Evolutionary conservation across 2,329 filamentous ascomycete species (phyloP).

Genomic region (Colletotrichum sp.): DNA sequence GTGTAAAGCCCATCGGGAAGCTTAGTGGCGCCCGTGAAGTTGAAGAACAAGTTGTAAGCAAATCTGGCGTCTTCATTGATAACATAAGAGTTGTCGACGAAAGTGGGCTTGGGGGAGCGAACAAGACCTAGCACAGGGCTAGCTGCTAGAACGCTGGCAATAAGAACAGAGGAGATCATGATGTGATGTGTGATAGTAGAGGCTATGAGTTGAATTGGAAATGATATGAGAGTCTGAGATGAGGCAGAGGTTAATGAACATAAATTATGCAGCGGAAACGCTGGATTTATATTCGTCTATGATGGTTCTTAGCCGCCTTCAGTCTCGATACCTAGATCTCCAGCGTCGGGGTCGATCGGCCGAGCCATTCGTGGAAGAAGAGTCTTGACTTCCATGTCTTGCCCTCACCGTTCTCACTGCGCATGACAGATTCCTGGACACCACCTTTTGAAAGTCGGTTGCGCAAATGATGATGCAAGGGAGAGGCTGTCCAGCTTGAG

Average conservation of each 20-base stretch:
- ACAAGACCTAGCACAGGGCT: background rate
- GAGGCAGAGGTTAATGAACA: background rate
- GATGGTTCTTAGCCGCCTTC: background rate
- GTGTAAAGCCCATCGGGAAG: background rate
- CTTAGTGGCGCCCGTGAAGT: background rate
- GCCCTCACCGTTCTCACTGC: fast-evolving
- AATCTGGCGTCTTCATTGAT: background rate
- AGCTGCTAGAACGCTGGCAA: background rate
- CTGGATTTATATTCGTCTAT: background rate
- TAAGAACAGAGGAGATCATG: background rate
- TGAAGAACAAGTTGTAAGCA: background rate
- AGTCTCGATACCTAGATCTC: background rate
- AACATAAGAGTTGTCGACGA: background rate
- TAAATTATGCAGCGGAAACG: background rate
- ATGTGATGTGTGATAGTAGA: background rate
- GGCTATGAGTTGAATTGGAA: background rate
- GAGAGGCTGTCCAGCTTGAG: background rate
- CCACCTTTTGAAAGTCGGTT: background rate
- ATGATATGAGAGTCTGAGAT: background rate
- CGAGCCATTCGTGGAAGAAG: background rate
- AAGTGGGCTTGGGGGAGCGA: background rate
- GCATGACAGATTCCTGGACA: background rate
- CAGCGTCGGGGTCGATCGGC: background rate
- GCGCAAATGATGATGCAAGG: background rate
- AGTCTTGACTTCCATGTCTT: background rate